A percentile compares a stretch with the other conserved stretches of the same genome.
These are phyloP conservation scores for Saccharum officinarum DNA, from an alignment of 176 grass and related monocot species.

Conservation along the genomic window DNA sequence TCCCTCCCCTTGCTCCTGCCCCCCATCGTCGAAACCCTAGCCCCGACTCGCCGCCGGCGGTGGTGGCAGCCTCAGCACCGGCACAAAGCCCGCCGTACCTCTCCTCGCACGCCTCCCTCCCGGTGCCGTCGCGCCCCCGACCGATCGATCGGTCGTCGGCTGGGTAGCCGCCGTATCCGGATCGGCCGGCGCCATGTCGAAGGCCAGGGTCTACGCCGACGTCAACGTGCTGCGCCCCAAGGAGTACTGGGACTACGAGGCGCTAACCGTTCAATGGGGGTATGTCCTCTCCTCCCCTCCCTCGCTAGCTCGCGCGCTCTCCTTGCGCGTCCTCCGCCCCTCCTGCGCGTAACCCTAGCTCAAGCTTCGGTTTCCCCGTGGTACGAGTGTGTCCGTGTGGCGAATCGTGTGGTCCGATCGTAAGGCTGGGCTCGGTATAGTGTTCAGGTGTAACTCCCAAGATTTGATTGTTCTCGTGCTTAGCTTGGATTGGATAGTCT, in stretches of 20 bases:
- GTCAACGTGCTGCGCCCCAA: conserved; percentile 80
- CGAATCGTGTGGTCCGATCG: background rate
- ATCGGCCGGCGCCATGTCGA: conserved; percentile 60
- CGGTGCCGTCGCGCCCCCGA: background rate
- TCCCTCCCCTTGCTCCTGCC: too few relatives aligned
- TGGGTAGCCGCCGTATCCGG: conserved; percentile 9
- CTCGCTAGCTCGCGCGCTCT: background rate
- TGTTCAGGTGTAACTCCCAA: background rate
- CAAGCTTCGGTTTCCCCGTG: background rate
- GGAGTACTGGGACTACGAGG: conserved; percentile 95
- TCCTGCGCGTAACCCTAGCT: background rate
- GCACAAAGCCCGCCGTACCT: too few relatives aligned
- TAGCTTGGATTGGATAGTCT: background rate
- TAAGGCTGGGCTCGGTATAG: background rate
- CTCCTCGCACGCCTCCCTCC: too few relatives aligned
- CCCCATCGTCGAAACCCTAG: conserved; percentile 29
- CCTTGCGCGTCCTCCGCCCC: too few relatives aligned
- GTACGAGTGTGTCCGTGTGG: background rate
- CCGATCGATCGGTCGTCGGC: background rate
- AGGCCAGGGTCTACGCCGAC: conserved; percentile 75
- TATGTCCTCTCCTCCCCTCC: background rate
- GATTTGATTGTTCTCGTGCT: background rate
- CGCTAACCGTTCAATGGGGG: conserved; percentile 85
- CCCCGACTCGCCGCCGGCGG: conserved; percentile 46
- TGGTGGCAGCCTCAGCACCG: background rate